Evolutionary conservation across 306 rosid species (phyloP).

Genomic region (Vigna angularis): DNA sequence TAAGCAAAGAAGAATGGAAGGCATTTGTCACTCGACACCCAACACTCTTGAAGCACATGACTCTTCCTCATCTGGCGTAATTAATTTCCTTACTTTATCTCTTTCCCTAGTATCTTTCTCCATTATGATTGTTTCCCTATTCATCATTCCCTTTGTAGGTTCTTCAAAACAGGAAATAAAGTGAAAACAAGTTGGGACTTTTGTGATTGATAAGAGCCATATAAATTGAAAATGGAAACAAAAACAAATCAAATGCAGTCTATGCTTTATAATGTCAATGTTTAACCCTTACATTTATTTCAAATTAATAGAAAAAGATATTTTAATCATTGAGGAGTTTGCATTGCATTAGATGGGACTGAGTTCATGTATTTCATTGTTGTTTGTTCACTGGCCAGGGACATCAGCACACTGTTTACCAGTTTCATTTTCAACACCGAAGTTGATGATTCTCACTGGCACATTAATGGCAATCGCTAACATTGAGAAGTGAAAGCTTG

Average conservation of each 20-base stretch:
- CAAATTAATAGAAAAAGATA: background rate
- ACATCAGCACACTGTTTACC: slow-evolving; percentile 65
- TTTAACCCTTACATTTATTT: background rate
- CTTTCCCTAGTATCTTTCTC: background rate
- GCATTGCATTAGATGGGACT: slow-evolving; percentile 27
- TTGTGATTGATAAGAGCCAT: background rate
- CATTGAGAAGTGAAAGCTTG: slow-evolving; percentile 19
- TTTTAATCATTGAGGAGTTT: background rate
- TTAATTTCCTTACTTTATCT: slow-evolving; percentile 23
- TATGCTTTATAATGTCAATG: background rate
- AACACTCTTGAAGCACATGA: slow-evolving; percentile 66
- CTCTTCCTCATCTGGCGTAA: slow-evolving; percentile 67
- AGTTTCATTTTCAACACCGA: slow-evolving; percentile 79
- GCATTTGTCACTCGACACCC: slow-evolving; percentile 59
- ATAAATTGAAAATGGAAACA: background rate
- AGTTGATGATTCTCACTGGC: slow-evolving; percentile 64
- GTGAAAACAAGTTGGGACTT: background rate
- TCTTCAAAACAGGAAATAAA: background rate
- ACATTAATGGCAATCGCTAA: slow-evolving; percentile 5
- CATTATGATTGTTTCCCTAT: background rate
- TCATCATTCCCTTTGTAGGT: background rate
- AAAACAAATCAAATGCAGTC: background rate
- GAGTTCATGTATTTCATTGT: slow-evolving; percentile 36
- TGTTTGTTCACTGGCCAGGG: slow-evolving; percentile 49
- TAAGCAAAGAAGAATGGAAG: slow-evolving; percentile 71